These are phyloP conservation scores for Diaporthe vexans DNA, from an alignment of 2,329 filamentous ascomycete species.

Conservation along the genomic window DNA sequence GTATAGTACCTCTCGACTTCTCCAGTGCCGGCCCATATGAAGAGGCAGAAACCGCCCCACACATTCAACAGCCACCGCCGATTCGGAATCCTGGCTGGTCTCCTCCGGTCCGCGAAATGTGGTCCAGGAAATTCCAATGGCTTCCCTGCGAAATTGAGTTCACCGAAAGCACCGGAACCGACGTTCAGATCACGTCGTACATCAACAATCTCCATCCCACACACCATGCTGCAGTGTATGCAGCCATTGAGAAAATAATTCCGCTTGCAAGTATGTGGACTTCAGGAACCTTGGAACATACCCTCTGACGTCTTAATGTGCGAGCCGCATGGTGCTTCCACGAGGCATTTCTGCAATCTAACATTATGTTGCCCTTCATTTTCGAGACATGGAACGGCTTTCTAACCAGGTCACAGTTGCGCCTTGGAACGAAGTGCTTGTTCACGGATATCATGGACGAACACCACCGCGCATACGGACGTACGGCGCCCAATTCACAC, in stretches of 20 bases:
- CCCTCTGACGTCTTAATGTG: not conserved
- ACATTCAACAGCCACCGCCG: not conserved
- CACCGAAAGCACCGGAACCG: conserved; percentile 47
- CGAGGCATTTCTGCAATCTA: not conserved
- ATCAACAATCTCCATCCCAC: conserved; percentile 67
- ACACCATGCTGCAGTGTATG: conserved; percentile 54
- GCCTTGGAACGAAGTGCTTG: conserved; percentile 55
- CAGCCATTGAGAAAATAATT: conserved; percentile 53
- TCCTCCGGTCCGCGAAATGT: not conserved
- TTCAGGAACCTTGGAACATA: too few species aligned
- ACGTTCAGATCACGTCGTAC: conserved; percentile 61
- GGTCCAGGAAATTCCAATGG: conserved; percentile 57
- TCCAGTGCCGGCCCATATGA: conserved; percentile 47
- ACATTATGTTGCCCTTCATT: not conserved
- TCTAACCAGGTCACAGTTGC: conserved; percentile 48
- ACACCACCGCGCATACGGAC: conserved; percentile 12
- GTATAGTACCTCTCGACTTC: conserved; percentile 49
- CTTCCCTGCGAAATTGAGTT: conserved; percentile 65
- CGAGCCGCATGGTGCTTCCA: not conserved
- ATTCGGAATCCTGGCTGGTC: not conserved
- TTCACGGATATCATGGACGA: not conserved
- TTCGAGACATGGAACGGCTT: not conserved
- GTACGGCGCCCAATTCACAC: not conserved
- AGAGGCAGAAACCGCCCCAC: conserved; percentile 48
- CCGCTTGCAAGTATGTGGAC: conserved; percentile 44